Conservation (phyloP, 1,284 basidiomycete genomes). For the Pyrrhoderma lamaoense region DNA sequence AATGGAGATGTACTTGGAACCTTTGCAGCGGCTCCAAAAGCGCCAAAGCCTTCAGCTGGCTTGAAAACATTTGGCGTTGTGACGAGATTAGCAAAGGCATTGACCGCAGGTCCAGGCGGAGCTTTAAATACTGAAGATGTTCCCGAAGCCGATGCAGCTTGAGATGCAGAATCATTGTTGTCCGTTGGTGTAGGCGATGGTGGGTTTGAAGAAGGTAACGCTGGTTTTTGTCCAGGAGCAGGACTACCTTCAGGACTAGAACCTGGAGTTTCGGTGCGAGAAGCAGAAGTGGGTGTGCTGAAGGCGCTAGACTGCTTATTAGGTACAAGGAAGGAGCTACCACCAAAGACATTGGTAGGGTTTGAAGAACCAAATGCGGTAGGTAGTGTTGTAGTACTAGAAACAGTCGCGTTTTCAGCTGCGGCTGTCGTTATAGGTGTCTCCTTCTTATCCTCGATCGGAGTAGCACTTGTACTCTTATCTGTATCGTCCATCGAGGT, state of each 20-base stretch:
- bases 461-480: background rate
- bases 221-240: background rate
- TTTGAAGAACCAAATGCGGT: background rate
- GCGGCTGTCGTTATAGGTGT: background rate
- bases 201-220: background rate
- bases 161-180: background rate
- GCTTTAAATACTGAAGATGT: conserved; percentile 8
- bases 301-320: background rate
- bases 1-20: conserved; percentile 41
- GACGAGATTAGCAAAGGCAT: conserved; percentile 32
- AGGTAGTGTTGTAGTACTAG: conserved; percentile 2
- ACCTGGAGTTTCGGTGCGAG: conserved; percentile 7
- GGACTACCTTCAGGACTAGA: conserved; percentile 18
- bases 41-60: conserved; percentile 35
- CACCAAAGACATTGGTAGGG: conserved; percentile 2
- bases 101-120: conserved; percentile 13
- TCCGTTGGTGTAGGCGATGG: conserved; percentile 3
- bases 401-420: background rate
- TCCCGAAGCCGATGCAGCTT: conserved; percentile 8
- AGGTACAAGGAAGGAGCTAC: background rate
- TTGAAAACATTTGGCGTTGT: conserved; percentile 32
- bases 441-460: background rate
- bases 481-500: conserved; percentile 5
- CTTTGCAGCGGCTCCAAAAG: conserved; percentile 30
- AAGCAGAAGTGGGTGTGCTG: background rate